Evolutionary conservation across 2,329 filamentous ascomycete genomes (phyloP).

Genomic region (Tolypocladium sp.): DNA sequence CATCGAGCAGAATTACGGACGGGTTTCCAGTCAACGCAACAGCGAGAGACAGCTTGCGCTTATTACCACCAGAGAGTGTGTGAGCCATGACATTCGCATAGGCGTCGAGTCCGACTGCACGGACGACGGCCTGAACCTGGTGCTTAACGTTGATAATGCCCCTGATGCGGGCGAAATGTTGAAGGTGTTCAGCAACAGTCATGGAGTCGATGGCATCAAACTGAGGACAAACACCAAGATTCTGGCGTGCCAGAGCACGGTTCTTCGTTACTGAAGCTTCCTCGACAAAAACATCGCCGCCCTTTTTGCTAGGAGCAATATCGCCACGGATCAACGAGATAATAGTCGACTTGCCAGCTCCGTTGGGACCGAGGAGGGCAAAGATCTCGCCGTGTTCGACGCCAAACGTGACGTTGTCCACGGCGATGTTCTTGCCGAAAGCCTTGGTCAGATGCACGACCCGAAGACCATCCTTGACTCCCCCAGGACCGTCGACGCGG

Average conservation of each 20-base stretch:
- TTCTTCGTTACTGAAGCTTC: conserved; percentile 62
- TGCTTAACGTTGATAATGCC: conserved; percentile 67
- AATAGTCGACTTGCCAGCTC: conserved; percentile 83
- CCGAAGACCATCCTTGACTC: conserved; percentile 56
- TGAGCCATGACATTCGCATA: conserved; percentile 69
- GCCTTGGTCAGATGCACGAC: conserved; percentile 72
- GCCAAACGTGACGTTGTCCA: conserved; percentile 86
- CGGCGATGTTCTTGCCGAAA: conserved; percentile 67
- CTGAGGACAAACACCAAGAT: conserved; percentile 84
- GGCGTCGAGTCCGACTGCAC: conserved; percentile 65
- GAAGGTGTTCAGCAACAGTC: conserved; percentile 79
- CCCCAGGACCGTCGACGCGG: conserved; percentile 39
- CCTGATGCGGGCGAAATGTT: conserved; percentile 78
- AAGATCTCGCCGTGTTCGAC: conserved; percentile 77
- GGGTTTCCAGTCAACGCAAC: conserved; percentile 93
- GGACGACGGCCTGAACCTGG: conserved; percentile 71
- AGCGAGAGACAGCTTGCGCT: conserved; percentile 84
- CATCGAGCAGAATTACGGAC: conserved; percentile 76
- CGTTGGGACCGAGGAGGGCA: conserved; percentile 81
- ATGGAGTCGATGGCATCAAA: conserved; percentile 83
- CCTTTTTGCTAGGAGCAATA: conserved; percentile 57
- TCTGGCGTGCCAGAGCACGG: conserved; percentile 60
- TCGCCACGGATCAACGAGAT: conserved; percentile 86
- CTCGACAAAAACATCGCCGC: conserved; percentile 74
- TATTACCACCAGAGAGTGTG: conserved; percentile 82